A percentile compares a stretch with the other conserved stretches of the same genome.
These are phyloP conservation scores for Paraconiothyrium brasiliense DNA, from an alignment of 2,329 filamentous ascomycete species.

Conservation along the genomic window DNA sequence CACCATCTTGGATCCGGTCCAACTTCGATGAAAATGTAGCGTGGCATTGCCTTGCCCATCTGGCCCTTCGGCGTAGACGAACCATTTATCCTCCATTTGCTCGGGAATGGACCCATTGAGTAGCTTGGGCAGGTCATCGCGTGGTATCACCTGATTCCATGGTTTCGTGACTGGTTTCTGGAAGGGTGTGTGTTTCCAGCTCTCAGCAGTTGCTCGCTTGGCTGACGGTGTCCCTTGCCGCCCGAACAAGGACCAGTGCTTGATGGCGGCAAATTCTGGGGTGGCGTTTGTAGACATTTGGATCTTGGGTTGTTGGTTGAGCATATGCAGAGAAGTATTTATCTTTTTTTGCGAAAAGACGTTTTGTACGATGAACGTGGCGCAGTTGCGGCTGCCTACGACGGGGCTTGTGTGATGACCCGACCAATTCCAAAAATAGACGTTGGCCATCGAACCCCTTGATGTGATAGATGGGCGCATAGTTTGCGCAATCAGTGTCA, in stretches of 20 bases:
- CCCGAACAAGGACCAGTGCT: not conserved
- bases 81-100: slow-evolving; percentile 15
- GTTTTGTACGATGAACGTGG: too few species aligned
- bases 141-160: slow-evolving; percentile 6
- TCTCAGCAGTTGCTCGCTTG: not conserved
- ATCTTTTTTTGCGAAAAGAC: too few species aligned
- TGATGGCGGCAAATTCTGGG: not conserved
- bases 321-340: too few species aligned
- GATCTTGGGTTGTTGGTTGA: too few species aligned
- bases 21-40: not conserved
- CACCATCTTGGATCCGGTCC: not conserved
- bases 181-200: not conserved
- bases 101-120: not conserved
- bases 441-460: too few species aligned
- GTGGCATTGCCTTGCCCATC: slow-evolving; percentile 6
- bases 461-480: too few species aligned
- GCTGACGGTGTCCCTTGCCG: not conserved
- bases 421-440: too few species aligned
- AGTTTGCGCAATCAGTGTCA: too few species aligned
- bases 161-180: slow-evolving; percentile 2
- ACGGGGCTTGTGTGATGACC: too few species aligned
- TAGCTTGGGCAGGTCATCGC: not conserved
- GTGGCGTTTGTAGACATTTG: too few species aligned
- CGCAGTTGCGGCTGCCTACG: too few species aligned
- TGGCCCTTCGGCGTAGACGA: slow-evolving; percentile 14